phyloP scores from a whole-genome alignment of 306 rosid species.

The Quercus ilex region DNA sequence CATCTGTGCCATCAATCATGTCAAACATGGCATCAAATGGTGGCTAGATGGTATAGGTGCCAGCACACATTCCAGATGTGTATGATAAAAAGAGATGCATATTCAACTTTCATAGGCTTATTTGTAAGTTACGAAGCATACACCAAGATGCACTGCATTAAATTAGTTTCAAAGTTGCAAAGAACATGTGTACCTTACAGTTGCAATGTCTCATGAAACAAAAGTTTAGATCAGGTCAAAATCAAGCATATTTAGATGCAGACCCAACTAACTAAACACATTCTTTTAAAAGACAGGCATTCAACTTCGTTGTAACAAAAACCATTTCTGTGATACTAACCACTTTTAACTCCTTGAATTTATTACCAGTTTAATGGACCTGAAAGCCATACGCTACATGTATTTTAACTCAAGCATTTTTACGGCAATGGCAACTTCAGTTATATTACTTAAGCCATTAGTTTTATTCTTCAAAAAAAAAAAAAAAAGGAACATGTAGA shows the following conservation, averaged over 20 bases:
- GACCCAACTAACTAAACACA: neutral
- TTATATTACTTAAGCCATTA: neutral
- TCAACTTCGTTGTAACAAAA: neutral
- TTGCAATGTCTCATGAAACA: neutral
- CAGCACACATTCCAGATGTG: neutral
- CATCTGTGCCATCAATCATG: neutral
- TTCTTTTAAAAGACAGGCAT: neutral
- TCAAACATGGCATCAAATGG: neutral
- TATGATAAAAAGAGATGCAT: neutral
- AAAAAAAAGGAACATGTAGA: neutral
- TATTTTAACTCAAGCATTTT: neutral
- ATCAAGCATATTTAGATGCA: neutral
- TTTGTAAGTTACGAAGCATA: neutral
- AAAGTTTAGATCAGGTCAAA: neutral
- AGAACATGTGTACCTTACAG: neutral
- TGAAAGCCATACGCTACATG: neutral
- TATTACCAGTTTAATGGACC: neutral
- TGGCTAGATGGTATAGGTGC: neutral
- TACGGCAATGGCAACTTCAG: neutral
- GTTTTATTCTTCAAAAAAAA: neutral
- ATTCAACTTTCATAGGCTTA: neutral
- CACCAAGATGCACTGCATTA: neutral
- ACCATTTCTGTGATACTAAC: neutral
- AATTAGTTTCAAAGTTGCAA: neutral
- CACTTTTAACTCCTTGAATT: neutral